Percentiles rank a stretch among this genome's conserved stretches.
phyloP scores from a whole-genome alignment of 2,329 filamentous ascomycete genomes.

The Ilyonectria mors-panacis region DNA sequence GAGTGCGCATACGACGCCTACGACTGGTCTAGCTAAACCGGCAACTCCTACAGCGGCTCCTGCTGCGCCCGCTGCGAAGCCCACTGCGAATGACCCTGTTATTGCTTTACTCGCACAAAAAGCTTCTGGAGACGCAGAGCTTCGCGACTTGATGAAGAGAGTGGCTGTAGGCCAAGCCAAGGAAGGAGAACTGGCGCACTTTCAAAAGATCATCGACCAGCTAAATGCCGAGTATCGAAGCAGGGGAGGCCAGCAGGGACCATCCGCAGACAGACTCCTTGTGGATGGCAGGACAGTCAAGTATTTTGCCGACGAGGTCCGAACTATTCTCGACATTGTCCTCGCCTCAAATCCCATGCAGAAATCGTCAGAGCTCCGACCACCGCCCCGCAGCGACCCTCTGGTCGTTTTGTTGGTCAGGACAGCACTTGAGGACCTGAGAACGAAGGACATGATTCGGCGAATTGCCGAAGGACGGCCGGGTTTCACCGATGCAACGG shows the following conservation, averaged over 20 bases:
- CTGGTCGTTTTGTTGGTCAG: constrained; percentile 71
- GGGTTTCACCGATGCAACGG: constrained; percentile 66
- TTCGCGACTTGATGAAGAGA: constrained; percentile 86
- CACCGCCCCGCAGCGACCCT: constrained; percentile 68
- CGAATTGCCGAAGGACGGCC: constrained; percentile 68
- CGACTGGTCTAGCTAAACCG: constrained; percentile 36
- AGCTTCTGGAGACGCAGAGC: constrained; percentile 79
- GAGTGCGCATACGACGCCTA: constrained; percentile 36
- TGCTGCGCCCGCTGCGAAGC: constrained; percentile 41
- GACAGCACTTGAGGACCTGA: constrained; percentile 67
- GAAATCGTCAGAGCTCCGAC: constrained; percentile 66
- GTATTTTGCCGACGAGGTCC: constrained; percentile 73
- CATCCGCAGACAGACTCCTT: constrained; percentile 68
- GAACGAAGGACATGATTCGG: constrained; percentile 65
- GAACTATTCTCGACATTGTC: constrained; percentile 71
- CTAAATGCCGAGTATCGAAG: constrained; percentile 74
- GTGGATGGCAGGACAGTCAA: constrained; percentile 71
- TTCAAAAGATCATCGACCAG: constrained; percentile 86
- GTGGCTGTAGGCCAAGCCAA: constrained; percentile 83
- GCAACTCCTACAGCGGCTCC: constrained; percentile 33
- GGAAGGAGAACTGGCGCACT: constrained; percentile 79
- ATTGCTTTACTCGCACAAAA: constrained; percentile 84
- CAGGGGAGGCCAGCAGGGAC: constrained; percentile 65
- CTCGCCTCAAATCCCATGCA: constrained; percentile 72
- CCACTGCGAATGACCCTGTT: constrained; percentile 75